Evolutionary conservation across 805 yeast species (phyloP), one percentile per base, ranked within the genome.

Genomic region (Metschnikowia rubicola): DNA sequence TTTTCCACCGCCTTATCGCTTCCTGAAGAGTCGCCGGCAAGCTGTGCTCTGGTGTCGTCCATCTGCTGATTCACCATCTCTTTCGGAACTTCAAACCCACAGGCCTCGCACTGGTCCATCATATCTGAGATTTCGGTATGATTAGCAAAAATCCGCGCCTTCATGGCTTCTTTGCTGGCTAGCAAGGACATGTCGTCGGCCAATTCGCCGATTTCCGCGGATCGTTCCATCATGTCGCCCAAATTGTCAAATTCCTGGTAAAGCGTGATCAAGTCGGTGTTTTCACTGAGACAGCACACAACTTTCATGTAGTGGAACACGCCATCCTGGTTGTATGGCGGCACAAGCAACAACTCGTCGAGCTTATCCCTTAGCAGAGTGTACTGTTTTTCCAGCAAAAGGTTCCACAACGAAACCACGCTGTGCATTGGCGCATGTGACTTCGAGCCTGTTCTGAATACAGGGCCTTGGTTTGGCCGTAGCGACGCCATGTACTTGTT

Each of bases 291-390:
- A 26, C 57, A 52, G 43, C 74, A 65, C 30, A 68, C 47, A 5
- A 63, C 71, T 41, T 59, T 41, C 32, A 75, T 50, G 53, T 67
- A 77, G 37, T 63, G 63, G 29, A 74, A 60, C n/a, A 57, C 60
- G 1, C 78, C 78, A 42, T 76, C 78, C 5, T 51, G 51, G 38
- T 59, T 62, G 50, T 63, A 75, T 1, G 81, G 81, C 8, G 74
- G 74, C 41, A 65, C 64, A 43, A 75, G 63, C 21, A 68, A 47
- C 32, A 76, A 51, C 36, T 69, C 70, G 17, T 67, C 70, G 12
- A 73, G 53, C 12, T 59, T 55, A 29, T 67, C 73, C 31, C 61
- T 62, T 26, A 75, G 64, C 35, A 56, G 61, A 4, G 58, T 52
- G 44, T 65, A 70, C 11, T 69, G 66, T 4, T 72, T 70, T 29